Conservation (phyloP, 2,329 filamentous ascomycete species). For the Huntiella decipiens region DNA sequence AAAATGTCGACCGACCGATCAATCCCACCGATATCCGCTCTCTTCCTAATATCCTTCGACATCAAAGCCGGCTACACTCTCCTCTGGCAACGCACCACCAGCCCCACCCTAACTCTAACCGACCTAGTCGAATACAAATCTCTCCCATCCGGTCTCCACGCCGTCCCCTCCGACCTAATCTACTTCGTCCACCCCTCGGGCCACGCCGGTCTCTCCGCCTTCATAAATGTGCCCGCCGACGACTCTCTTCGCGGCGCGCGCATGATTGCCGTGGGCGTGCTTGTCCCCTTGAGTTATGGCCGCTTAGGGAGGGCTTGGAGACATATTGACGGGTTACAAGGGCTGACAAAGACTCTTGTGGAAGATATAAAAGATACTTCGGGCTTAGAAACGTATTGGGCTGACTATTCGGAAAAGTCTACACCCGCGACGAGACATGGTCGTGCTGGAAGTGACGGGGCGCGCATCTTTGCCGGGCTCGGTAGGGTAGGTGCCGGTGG, state of each 20-base stretch:
- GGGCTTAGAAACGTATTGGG: constrained; percentile 66
- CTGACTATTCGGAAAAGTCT: constrained; percentile 20
- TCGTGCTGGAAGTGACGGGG: constrained; percentile 1
- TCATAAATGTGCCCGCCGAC: constrained; percentile 63
- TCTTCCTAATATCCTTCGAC: constrained; percentile 84
- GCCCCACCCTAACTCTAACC: constrained; percentile 54
- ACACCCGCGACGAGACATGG: background rate
- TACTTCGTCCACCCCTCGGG: constrained; percentile 75
- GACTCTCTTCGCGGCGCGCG: constrained; percentile 64
- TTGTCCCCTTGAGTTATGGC: constrained; percentile 73
- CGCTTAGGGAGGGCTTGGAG: constrained; percentile 76
- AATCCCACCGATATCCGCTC: constrained; percentile 46
- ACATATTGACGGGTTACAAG: constrained; percentile 58
- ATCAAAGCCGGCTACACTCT: constrained; percentile 84
- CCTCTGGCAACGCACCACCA: constrained; percentile 56
- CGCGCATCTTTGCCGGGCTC: constrained; percentile 3
- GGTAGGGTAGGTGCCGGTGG: background rate
- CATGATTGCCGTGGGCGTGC: constrained; percentile 78
- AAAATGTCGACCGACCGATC: constrained; percentile 20
- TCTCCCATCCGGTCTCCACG: constrained; percentile 79
- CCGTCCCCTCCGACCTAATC: constrained; percentile 69
- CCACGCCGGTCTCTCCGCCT: constrained; percentile 79
- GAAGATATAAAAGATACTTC: constrained; percentile 42
- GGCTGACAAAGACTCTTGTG: constrained; percentile 52
- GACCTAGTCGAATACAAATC: constrained; percentile 92